phyloP scores from a whole-genome alignment of 2,329 filamentous ascomycete genomes.

The Neocatenulostroma microsporum region DNA sequence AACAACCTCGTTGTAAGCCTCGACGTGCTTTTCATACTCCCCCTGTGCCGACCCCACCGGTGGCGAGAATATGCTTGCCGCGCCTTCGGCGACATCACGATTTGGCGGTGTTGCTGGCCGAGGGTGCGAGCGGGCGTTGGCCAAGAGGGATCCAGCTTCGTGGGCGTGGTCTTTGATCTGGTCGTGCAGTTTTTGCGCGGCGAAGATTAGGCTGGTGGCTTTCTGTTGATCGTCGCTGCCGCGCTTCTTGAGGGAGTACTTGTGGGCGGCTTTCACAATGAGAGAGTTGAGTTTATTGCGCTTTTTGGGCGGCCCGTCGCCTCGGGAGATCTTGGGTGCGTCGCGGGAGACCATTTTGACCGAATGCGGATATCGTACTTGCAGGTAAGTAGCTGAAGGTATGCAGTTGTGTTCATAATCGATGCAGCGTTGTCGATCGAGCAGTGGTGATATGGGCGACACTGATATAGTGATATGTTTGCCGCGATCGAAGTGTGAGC shows the following conservation, averaged over 20 bases:
- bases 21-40: conserved; percentile 1
- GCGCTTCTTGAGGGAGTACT: background rate
- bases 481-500: no score
- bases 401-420: background rate
- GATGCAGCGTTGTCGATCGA: background rate
- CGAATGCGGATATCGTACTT: background rate
- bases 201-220: conserved; percentile 1
- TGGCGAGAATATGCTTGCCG: conserved; percentile 1
- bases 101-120: background rate
- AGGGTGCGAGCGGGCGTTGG: background rate
- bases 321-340: no score
- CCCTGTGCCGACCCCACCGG: background rate
- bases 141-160: background rate
- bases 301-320: conserved; percentile 1
- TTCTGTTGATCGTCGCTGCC: background rate
- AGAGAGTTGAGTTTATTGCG: background rate
- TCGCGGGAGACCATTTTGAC: no score
- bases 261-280: background rate
- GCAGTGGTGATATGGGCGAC: no score
- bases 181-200: background rate
- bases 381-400: background rate
- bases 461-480: no score
- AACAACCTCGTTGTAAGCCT: background rate
- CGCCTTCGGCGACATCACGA: no score
- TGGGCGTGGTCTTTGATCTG: background rate